Percentiles rank a stretch among this genome's conserved stretches.
Conservation (phyloP, 768 basidiomycete genomes). For the Atractiella rhizophila region DNA sequence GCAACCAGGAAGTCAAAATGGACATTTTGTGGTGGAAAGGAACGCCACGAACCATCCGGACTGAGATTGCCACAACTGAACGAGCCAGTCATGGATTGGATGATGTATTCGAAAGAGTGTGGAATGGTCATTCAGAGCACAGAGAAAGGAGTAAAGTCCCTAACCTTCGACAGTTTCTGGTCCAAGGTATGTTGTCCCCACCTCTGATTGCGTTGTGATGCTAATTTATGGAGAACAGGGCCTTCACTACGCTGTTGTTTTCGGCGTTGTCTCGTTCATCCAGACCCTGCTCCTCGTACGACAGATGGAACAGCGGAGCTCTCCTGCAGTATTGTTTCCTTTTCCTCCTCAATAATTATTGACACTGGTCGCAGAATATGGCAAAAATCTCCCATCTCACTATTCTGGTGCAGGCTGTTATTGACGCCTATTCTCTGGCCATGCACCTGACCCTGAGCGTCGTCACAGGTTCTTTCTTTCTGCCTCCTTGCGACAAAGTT, state of each 20-base stretch:
- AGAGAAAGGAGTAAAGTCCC: too few species aligned
- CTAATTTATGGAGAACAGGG: too few species aligned
- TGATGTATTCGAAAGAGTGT: too few species aligned
- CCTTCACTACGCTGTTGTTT: conserved; percentile 6
- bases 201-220: too few species aligned
- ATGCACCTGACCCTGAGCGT: conserved; percentile 5
- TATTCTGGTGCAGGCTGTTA: conserved; percentile 7
- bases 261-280: conserved; percentile 2
- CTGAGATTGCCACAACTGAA: too few species aligned
- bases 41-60: too few species aligned
- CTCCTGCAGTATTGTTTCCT: conserved; percentile 2
- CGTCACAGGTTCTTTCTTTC: not conserved
- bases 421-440: conserved; percentile 14
- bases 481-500: not conserved
- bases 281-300: conserved; percentile 9
- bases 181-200: too few species aligned
- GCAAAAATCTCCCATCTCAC: conserved; percentile 5
- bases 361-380: not conserved
- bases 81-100: too few species aligned
- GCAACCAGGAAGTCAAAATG: too few species aligned
- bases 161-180: too few species aligned
- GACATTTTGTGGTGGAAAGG: too few species aligned
- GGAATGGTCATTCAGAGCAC: too few species aligned
- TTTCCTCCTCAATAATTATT: not conserved
- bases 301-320: conserved; percentile 12